A percentile compares a stretch with the other conserved stretches of the same genome.
phyloP scores from a whole-genome alignment of 768 basidiomycete species.

The Naematelia encephala region DNA sequence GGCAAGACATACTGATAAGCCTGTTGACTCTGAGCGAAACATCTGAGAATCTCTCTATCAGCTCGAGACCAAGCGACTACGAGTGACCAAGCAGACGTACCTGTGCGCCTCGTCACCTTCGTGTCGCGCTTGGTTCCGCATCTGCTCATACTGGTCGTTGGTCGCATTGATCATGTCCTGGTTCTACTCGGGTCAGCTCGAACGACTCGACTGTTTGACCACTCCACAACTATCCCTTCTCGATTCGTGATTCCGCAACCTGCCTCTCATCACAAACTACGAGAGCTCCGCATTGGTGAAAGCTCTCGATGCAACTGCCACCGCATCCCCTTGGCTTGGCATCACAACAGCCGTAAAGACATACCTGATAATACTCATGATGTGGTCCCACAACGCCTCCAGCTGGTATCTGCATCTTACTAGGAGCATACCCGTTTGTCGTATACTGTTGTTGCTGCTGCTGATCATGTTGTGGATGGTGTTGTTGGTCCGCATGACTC shows the following conservation, averaged over 20 bases:
- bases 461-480: constrained; percentile 14
- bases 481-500: constrained; percentile 31
- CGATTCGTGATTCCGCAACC: no score
- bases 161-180: constrained; percentile 59
- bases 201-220: no score
- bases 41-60: constrained; percentile 11
- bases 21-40: constrained; percentile 60
- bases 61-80: constrained; percentile 14
- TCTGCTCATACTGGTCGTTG: constrained; percentile 64
- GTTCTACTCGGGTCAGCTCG: no score
- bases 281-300: no score
- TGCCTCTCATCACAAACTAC: no score
- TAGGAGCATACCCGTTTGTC: constrained; percentile 6
- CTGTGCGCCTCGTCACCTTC: constrained; percentile 62
- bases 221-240: neutral
- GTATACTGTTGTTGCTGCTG: constrained; percentile 20
- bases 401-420: constrained; percentile 13
- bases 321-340: neutral
- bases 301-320: no score
- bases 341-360: constrained; percentile 10
- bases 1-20: constrained; percentile 63
- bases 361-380: constrained; percentile 29
- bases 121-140: constrained; percentile 71
- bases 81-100: constrained; percentile 18
- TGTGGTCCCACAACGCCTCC: constrained; percentile 38